Conservation (phyloP, 2,329 filamentous ascomycete species). For the Phialemoniopsis sp. region DNA sequence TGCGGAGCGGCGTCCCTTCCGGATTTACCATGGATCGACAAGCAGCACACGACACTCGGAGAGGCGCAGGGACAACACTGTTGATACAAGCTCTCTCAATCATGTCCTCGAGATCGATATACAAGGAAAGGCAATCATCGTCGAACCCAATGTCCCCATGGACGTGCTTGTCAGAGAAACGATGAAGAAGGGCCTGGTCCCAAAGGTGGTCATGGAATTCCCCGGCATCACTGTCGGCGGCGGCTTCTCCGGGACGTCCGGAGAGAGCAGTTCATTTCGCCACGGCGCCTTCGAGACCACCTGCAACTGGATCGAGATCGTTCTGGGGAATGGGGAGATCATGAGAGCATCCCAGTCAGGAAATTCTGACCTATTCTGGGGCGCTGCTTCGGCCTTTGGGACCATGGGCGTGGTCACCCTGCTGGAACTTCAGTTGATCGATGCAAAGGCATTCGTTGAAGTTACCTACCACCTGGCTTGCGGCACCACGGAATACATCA, state of each 20-base stretch:
- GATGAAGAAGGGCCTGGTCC: constrained; percentile 49
- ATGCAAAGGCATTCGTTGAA: constrained; percentile 51
- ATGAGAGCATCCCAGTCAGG: constrained; percentile 35
- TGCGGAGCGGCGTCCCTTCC: constrained; percentile 49
- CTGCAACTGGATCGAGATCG: constrained; percentile 58
- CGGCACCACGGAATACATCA: constrained; percentile 36
- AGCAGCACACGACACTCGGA: constrained; percentile 65
- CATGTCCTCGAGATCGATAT: constrained; percentile 59
- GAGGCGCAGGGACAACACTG: constrained; percentile 44
- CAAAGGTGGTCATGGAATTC: constrained; percentile 67
- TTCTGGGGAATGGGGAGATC: constrained; percentile 54
- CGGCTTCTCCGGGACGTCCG: constrained; percentile 61
- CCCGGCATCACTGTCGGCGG: constrained; percentile 67
- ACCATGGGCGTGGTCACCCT: constrained; percentile 58
- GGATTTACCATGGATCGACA: constrained; percentile 74
- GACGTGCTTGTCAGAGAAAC: constrained; percentile 57
- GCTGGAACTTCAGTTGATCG: constrained; percentile 51
- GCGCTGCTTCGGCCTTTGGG: constrained; percentile 55
- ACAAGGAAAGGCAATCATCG: constrained; percentile 46
- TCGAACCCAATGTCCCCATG: constrained; percentile 69
- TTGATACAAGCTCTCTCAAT: constrained; percentile 63
- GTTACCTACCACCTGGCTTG: constrained; percentile 45
- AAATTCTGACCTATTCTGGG: constrained; percentile 49
- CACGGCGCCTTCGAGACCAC: constrained; percentile 64
- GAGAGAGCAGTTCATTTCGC: constrained; percentile 63